Evolutionary conservation across 1,139 yeast species (phyloP), one percentile per base, ranked within the genome.

Genomic region (Pichia terricola): DNA sequence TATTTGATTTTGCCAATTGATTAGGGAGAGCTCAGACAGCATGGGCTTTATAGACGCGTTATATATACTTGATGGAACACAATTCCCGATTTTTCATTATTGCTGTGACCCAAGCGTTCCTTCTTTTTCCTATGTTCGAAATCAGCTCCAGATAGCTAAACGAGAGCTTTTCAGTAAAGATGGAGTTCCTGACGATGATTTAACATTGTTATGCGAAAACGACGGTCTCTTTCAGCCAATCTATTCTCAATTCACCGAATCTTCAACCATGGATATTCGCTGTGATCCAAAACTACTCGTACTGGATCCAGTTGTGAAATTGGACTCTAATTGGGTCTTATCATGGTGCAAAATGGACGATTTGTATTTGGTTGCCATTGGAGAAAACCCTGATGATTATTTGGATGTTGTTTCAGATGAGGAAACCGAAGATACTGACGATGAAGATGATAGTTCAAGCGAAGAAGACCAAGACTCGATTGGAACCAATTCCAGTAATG

Each of bases 21-120:
- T 16, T 16, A 16, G 22, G 22, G 22, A 16, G 22, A 16, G 22
- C 22, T 16, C 22, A 16, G 22, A 10, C 32, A 25, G 3, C 4
- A 68, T 69, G 74, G 67, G 70, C 32, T 55, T 69, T 38, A 64
- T 73, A 38, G 84, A 80, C 53, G 86, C 86, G 8, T 66, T 83
- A 26, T 82, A 79, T 58, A 75, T 83, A 28, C 65, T 83, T 4
- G 87, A 81, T 59, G 67, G 68, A 38, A 69, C 71, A 1, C 42
- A 44, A 35, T 36, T 34, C 7, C 49, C 49, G 1, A 27, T 46
- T 8, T 35, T 46, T 4, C 44, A 42, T 9, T 38, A 37, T 30
- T 34, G 28, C 7, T n/a, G 33, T 1, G 34, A 41, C 9, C 41
- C 45, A 1, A 40, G 34, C n/a, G 46, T 43, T 1, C 87, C 87